Evolutionary conservation across 108 stramenopile genomes (phyloP), one percentile per base, ranked within the genome.

Genomic region (Cylindrotheca fusiformis): DNA sequence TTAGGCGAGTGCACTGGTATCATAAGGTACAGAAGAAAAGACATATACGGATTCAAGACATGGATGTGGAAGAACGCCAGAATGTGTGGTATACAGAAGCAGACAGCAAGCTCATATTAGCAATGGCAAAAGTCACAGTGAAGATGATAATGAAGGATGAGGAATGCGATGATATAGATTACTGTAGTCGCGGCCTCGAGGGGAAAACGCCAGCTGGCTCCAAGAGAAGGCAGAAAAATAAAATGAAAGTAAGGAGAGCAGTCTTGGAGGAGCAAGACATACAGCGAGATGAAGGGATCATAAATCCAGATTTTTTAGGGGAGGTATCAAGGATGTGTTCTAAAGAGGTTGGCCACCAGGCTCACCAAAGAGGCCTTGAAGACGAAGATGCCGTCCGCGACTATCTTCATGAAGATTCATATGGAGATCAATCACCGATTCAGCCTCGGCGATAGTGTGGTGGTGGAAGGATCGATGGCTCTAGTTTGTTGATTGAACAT

Each of bases 101-200:
- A 5, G 71, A 72, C 22, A 52, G 44, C 21, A 72, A 65, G 36
- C 62, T 65, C 18, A 72, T 72, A 26, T 25, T 72, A 14, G 71
- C 71, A 32, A 64, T 65, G 71, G 71, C 71, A 14, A 72, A 72
- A 53, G 56, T 65, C 19, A 72, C 71, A 8, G 71, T 72, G 23
- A 72, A 72, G 25, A 72, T 72, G 71, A 72, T 72, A 51, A 72
- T 72, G 71, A 72, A 59, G 33, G 71, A 61, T 14, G 63, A 72
- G 32, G 36, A 23, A 12, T 72, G 55, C 24, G 71, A 72, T 51
- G 63, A 72, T 23, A 30, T 72, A 14, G 63, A 64, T 46, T 65
- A 72, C 44, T 65, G 63, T 27, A 58, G 63, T 57, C 55, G 71
- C 3, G 71, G 71, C 4, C 52, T 72, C 27, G 71, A 72, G 50